Evolutionary conservation across 352 stramenopile genomes (phyloP).

Genomic region (Globisporangium middletonii): DNA sequence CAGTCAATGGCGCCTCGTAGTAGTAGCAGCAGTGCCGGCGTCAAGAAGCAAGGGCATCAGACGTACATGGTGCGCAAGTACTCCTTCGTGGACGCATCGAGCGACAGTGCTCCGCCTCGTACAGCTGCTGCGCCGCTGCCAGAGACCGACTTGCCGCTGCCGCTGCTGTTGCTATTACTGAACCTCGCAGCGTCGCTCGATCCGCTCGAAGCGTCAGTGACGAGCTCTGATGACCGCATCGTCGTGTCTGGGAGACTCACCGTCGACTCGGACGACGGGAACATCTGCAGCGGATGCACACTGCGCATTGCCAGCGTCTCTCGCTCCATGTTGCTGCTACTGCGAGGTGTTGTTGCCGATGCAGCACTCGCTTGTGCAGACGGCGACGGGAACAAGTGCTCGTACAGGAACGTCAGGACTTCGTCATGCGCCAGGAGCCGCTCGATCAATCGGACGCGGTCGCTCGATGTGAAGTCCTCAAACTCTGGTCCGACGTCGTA

Average conservation of each 20-base stretch:
- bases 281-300: conserved; percentile 4
- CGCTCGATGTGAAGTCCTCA: conserved; percentile 60
- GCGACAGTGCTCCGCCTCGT: conserved; percentile 22
- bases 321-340: conserved; percentile 8
- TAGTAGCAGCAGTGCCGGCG: neutral
- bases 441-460: conserved; percentile 72
- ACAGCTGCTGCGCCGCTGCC: conserved; percentile 36
- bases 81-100: conserved; percentile 50
- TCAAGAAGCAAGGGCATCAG: no score
- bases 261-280: conserved; percentile 5
- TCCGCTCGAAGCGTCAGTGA: neutral
- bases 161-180: neutral
- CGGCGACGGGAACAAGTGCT: conserved; percentile 60
- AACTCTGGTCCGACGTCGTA: conserved; percentile 36
- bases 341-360: neutral
- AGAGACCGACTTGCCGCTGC: conserved; percentile 13
- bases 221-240: neutral
- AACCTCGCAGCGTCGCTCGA: conserved; percentile 1
- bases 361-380: conserved; percentile 4
- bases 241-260: conserved; percentile 17
- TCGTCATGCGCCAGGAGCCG: conserved; percentile 72
- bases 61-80: conserved; percentile 46
- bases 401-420: conserved; percentile 71
- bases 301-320: neutral
- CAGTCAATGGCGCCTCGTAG: no score